These are phyloP conservation scores for Chlorella sorokiniana DNA, from an alignment of 139 green algal species.

Conservation along the genomic window DNA sequence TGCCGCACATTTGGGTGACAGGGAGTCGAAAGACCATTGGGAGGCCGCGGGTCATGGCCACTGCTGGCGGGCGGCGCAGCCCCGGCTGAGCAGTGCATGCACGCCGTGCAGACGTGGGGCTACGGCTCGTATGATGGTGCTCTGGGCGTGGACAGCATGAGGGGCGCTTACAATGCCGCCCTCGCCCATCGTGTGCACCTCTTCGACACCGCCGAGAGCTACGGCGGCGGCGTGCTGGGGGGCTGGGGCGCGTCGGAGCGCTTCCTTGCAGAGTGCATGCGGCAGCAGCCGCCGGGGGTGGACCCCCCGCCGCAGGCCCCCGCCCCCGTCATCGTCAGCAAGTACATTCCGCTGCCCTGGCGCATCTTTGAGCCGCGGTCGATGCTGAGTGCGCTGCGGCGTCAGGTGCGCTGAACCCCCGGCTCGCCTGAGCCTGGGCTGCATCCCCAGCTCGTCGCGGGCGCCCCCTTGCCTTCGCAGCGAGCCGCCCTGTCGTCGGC, in stretches of 20 bases:
- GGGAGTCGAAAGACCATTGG: no score
- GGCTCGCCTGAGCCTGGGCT: no score
- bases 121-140: not conserved
- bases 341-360: constrained; percentile 36
- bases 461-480: no score
- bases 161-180: not conserved
- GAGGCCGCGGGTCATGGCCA: no score
- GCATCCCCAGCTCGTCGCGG: no score
- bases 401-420: not conserved
- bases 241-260: constrained; percentile 20
- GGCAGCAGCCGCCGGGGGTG: not conserved
- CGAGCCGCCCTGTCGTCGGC: no score
- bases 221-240: constrained; percentile 12
- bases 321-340: not conserved
- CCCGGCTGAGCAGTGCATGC: no score
- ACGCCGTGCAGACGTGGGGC: constrained; percentile 23
- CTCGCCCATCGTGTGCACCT: not conserved
- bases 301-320: not conserved
- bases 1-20: no score
- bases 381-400: constrained; percentile 14
- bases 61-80: no score
- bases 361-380: constrained; percentile 10
- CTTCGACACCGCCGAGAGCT: constrained; percentile 22
- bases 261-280: constrained; percentile 17
- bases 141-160: not conserved